Conservation (phyloP, 768 basidiomycete species). For the Dictyophora rubrovolvata region DNA sequence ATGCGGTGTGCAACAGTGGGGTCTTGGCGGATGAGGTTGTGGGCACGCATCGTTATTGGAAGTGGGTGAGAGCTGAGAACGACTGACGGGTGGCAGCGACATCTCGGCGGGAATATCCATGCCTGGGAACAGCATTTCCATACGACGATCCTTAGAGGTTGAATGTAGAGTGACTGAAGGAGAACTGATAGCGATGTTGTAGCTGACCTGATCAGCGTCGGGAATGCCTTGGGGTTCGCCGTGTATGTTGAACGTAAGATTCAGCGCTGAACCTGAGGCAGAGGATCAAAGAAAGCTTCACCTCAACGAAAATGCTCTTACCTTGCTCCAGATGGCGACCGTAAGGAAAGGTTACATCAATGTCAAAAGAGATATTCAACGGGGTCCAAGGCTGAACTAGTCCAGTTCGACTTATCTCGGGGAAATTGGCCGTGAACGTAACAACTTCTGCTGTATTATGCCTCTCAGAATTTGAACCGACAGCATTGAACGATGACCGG, state of each 20-base stretch:
- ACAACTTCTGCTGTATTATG: not conserved
- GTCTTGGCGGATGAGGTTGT: too few species aligned
- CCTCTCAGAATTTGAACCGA: not conserved
- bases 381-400: not conserved
- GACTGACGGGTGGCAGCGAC: not conserved
- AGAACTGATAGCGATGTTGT: too few species aligned
- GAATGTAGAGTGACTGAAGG: not conserved
- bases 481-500: not conserved
- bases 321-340: slow-evolving; percentile 1
- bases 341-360: not conserved
- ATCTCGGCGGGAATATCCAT: not conserved
- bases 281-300: not conserved
- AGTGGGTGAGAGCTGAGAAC: not conserved
- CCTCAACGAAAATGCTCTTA: not conserved
- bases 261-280: not conserved
- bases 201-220: not conserved
- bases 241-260: not conserved
- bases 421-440: not conserved
- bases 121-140: not conserved
- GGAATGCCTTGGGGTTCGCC: not conserved
- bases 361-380: not conserved
- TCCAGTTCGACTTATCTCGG: not conserved
- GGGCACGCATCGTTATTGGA: not conserved
- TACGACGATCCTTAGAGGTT: not conserved
- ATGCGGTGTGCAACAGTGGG: too few species aligned